These are phyloP conservation scores for Zopfochytrium polystomum DNA, from an alignment of 371 early-diverging fungal species.

Conservation along the genomic window DNA sequence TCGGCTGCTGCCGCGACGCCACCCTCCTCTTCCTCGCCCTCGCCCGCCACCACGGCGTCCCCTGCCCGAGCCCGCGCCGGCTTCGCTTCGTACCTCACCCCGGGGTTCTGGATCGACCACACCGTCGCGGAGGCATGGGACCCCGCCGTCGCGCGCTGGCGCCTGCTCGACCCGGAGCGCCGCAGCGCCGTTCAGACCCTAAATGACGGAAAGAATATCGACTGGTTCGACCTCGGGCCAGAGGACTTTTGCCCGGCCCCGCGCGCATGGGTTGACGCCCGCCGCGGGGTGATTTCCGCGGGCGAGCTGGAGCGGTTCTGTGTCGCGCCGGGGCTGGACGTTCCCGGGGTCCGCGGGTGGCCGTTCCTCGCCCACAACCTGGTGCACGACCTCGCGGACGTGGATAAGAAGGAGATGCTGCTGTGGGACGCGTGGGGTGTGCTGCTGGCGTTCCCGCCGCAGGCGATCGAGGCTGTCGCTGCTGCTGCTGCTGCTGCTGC, in stretches of 20 bases:
- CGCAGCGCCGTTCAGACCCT: too few relatives aligned
- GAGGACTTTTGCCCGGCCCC: background rate
- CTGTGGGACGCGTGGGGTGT: constrained; percentile 5
- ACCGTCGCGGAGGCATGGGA: constrained; percentile 7
- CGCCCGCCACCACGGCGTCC: background rate
- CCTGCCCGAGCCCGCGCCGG: constrained; percentile 5
- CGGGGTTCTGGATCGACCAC: background rate
- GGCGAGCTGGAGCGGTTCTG: background rate
- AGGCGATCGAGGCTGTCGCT: too few relatives aligned
- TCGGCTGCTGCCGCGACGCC: constrained; percentile 9
- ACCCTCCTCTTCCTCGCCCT: background rate
- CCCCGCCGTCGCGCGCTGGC: background rate
- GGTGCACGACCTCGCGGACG: background rate
- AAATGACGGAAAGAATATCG: background rate
- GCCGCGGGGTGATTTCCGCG: background rate
- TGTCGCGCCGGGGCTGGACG: background rate
- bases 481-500: too few relatives aligned
- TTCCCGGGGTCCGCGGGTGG: background rate
- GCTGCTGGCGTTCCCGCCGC: too few relatives aligned
- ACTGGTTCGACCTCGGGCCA: background rate
- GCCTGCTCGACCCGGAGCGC: background rate
- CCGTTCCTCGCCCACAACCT: constrained; percentile 2
- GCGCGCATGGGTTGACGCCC: background rate
- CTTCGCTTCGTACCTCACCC: constrained; percentile 2
- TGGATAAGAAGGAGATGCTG: constrained; percentile 3